Conservation (phyloP, 2,329 filamentous ascomycete species). For the Pyrenochaeta sp. region DNA sequence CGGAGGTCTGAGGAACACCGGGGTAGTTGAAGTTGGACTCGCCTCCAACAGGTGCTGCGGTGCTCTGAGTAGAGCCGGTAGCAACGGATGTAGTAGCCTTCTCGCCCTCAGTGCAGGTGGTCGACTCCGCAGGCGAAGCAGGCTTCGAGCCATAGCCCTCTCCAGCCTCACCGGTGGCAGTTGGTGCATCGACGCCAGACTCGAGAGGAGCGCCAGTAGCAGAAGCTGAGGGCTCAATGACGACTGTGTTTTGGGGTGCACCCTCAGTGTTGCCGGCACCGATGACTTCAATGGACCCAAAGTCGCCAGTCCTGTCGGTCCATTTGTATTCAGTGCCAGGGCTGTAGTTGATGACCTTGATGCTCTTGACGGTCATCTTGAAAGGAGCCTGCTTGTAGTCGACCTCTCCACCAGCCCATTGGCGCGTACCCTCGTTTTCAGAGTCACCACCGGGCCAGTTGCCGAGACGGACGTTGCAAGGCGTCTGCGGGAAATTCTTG, state of each 20-base stretch:
- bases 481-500: slow-evolving; percentile 76
- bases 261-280: slow-evolving; percentile 45
- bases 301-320: slow-evolving; percentile 58
- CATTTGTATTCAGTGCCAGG: slow-evolving; percentile 61
- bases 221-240: slow-evolving; percentile 38
- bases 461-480: slow-evolving; percentile 65
- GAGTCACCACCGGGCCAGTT: slow-evolving; percentile 60
- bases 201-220: slow-evolving; percentile 35
- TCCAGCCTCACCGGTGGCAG: slow-evolving; percentile 13
- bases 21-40: slow-evolving; percentile 26
- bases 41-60: slow-evolving; percentile 10
- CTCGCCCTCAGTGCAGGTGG: slow-evolving; percentile 23
- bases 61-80: slow-evolving; percentile 1
- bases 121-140: slow-evolving; percentile 3
- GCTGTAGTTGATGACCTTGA: slow-evolving; percentile 62
- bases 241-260: slow-evolving; percentile 35
- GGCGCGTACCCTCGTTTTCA: slow-evolving; percentile 65
- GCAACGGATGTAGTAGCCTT: slow-evolving; percentile 6
- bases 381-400: slow-evolving; percentile 59
- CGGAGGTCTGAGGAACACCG: slow-evolving; percentile 9
- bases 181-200: slow-evolving; percentile 34
- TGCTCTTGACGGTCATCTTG: slow-evolving; percentile 61
- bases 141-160: background rate
- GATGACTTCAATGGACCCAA: slow-evolving; percentile 58
- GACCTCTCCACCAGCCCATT: slow-evolving; percentile 71